A percentile compares a stretch with the other conserved stretches of the same genome.
Conservation (phyloP, 495 filamentous ascomycete genomes). For the Aspergillus ostianus region DNA sequence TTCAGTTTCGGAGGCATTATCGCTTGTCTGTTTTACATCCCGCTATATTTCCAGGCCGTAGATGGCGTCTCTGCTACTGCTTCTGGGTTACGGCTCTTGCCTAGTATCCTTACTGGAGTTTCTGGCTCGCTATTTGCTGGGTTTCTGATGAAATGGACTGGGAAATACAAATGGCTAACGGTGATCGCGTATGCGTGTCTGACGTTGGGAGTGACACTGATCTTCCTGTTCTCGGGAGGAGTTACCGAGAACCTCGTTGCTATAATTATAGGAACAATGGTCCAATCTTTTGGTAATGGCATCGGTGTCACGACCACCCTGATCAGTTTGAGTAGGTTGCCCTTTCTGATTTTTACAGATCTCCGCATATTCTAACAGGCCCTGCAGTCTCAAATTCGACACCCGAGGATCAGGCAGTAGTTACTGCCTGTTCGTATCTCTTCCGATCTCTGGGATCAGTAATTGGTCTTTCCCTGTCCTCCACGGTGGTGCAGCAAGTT, state of each 20-base stretch:
- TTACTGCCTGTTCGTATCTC: constrained; percentile 81
- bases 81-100: constrained; percentile 66
- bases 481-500: constrained; percentile 71
- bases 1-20: constrained; percentile 70
- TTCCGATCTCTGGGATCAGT: constrained; percentile 83
- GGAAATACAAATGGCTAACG: constrained; percentile 77
- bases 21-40: constrained; percentile 68
- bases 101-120: constrained; percentile 62
- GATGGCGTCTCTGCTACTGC: constrained; percentile 62
- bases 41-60: constrained; percentile 78
- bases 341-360: neutral
- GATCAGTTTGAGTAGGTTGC: constrained; percentile 53
- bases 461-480: constrained; percentile 66
- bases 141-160: constrained; percentile 70
- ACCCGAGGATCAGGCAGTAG: constrained; percentile 69
- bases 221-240: constrained; percentile 62
- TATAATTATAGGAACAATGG: constrained; percentile 56
- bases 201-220: constrained; percentile 49
- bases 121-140: constrained; percentile 68
- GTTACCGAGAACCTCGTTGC: constrained; percentile 39
- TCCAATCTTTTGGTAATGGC: constrained; percentile 60
- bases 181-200: constrained; percentile 52
- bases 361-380: neutral
- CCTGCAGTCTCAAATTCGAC: constrained; percentile 64
- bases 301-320: constrained; percentile 72